phyloP scores from a whole-genome alignment of 2,329 filamentous ascomycete species.

The Calycina herbarum region DNA sequence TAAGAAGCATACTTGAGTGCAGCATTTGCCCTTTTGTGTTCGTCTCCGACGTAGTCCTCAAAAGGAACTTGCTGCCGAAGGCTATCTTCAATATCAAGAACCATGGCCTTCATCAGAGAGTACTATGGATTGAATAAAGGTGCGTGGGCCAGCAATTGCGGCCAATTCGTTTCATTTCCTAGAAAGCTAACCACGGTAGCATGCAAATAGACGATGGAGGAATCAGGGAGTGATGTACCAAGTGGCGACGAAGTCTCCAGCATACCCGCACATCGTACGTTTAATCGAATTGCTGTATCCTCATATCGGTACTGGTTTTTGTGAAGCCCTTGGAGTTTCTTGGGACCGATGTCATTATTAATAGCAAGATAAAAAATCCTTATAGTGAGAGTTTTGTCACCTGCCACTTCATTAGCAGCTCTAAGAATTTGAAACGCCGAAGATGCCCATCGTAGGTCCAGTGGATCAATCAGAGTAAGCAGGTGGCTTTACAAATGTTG shows the following conservation, averaged over 20 bases:
- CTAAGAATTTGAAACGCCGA: constrained; percentile 10
- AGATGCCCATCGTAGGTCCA: constrained; percentile 19
- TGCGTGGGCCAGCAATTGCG: background rate
- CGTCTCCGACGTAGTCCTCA: no score
- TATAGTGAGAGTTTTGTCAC: background rate
- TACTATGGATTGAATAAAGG: background rate
- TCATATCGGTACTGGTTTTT: background rate
- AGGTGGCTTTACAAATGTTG: constrained; percentile 14
- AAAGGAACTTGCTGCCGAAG: background rate
- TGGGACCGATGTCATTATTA: background rate
- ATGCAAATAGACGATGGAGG: background rate
- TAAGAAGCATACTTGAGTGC: no score
- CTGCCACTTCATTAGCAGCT: background rate
- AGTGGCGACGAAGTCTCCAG: background rate
- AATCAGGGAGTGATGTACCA: background rate
- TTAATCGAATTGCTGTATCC: background rate
- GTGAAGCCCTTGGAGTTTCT: background rate
- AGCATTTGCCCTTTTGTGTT: no score
- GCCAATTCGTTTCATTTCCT: background rate
- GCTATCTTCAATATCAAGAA: background rate
- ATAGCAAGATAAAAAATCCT: background rate
- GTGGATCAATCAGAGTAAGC: constrained; percentile 6
- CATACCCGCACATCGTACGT: background rate
- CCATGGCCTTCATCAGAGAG: background rate
- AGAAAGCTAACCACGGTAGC: background rate